Percentiles rank a stretch among this genome's conserved stretches.
These are phyloP conservation scores for Beauveria sp. DNA, from an alignment of 2,329 filamentous ascomycete species.

Conservation along the genomic window DNA sequence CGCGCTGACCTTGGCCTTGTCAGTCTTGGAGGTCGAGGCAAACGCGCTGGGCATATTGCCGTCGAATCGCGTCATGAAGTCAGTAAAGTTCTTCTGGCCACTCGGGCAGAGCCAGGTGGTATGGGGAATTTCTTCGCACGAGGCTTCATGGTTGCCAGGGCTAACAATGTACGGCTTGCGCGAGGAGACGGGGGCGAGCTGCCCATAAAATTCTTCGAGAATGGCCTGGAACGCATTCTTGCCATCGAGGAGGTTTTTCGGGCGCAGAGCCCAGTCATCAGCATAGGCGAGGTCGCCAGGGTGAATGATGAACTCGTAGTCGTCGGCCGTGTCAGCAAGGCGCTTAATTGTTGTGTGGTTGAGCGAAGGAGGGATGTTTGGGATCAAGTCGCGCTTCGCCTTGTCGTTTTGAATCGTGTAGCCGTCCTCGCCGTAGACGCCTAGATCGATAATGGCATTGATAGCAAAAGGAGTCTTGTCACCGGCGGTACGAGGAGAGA, in stretches of 20 bases:
- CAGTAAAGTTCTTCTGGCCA: constrained; percentile 54
- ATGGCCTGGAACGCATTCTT: constrained; percentile 48
- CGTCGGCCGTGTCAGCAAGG: constrained; percentile 42
- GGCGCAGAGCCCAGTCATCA: constrained; percentile 46
- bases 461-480: constrained; percentile 47
- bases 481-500: constrained; percentile 32
- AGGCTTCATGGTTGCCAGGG: constrained; percentile 51
- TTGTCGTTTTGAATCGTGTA: constrained; percentile 29
- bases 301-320: constrained; percentile 49
- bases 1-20: constrained; percentile 33
- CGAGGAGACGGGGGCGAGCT: constrained; percentile 34
- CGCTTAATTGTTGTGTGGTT: constrained; percentile 53
- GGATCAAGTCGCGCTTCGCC: constrained; percentile 39
- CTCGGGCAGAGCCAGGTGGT: constrained; percentile 33
- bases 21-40: constrained; percentile 37
- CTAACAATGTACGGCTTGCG: constrained; percentile 42
- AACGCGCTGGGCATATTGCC: constrained; percentile 41
- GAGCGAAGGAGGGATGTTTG: constrained; percentile 41
- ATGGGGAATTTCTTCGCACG: constrained; percentile 32
- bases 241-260: constrained; percentile 39
- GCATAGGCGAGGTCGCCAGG: constrained; percentile 51
- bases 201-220: constrained; percentile 45
- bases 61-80: constrained; percentile 46
- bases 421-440: constrained; percentile 34
- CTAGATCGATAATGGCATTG: constrained; percentile 42